Evolutionary conservation across 345 rosid species (phyloP).

Genomic region (Cardamine chenopodiifolia): DNA sequence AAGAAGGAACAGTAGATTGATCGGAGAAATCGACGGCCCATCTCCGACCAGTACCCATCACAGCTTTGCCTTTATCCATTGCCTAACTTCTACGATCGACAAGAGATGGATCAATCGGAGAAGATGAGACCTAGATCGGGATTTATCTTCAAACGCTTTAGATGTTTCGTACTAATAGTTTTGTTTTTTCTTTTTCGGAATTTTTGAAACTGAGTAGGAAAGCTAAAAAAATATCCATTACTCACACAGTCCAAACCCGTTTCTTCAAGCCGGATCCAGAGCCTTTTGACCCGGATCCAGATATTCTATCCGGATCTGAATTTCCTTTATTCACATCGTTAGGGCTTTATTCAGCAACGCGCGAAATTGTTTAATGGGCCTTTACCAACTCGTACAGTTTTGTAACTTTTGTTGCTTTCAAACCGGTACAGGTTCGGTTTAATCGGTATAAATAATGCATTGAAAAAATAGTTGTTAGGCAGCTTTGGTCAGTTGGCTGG

Average conservation of each 20-base stretch:
- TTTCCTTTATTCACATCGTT: background rate
- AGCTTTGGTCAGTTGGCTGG: background rate
- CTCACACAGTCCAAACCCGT: slow-evolving; percentile 22
- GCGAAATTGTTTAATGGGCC: slow-evolving; percentile 24
- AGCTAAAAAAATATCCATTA: background rate
- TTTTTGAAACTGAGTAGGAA: slow-evolving; percentile 1
- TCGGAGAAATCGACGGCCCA: slow-evolving; percentile 99
- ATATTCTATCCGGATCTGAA: background rate
- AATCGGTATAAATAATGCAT: background rate
- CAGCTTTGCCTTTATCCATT: slow-evolving; percentile 98
- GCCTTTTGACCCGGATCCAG: slow-evolving; percentile 22
- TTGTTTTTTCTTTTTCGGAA: background rate
- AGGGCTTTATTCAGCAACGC: slow-evolving; percentile 17
- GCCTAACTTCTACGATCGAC: background rate
- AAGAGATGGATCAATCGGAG: background rate
- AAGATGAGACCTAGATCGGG: slow-evolving; percentile 37
- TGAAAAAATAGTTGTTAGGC: too few species aligned
- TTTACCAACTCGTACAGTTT: background rate
- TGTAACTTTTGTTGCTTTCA: background rate
- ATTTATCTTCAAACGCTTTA: slow-evolving; percentile 16
- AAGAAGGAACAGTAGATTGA: slow-evolving; percentile 69
- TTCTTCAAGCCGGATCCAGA: slow-evolving; percentile 13
- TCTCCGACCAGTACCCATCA: slow-evolving; percentile 91
- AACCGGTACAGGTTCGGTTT: slow-evolving; percentile 18
- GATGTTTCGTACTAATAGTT: background rate